Evolutionary conservation across 1,284 basidiomycete species (phyloP), one percentile per base, ranked within the genome.

Genomic region (Inonotus hispidus): DNA sequence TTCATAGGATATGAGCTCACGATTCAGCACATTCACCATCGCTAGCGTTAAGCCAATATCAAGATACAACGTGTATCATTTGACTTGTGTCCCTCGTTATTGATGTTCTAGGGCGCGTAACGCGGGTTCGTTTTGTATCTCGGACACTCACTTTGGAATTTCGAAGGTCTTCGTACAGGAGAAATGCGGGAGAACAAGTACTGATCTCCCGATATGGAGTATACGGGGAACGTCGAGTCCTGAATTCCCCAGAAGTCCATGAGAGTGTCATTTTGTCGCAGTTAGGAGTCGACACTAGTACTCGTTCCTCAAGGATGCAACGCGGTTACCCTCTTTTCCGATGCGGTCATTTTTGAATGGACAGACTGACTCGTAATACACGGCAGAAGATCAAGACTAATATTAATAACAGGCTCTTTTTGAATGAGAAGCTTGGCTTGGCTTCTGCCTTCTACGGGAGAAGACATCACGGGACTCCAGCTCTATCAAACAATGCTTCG

Each of bases 161-260:
- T 14, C 16, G 41, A n/a, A 43, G 41, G n/a, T n/a, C 41, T 43
- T 43, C 41, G 41, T 1, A 13, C 50, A 14, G 25, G 35, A 52
- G 50, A 23, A 37, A 8, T 35, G 14, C 29, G 29, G 14, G 16
- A 29, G 32, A 52, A 52, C 50, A 35, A n/a, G 27, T 27, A 35
- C 50, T 52, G 50, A 52, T 52, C 50, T 52, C 29, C 50, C 50
- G 50, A 52, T 52, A 52, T 27, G 50, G 11, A 52, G 3, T 27
- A 32, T 35, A 8, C 7, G 6, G 29, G 50, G 27, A 52, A 29
- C 50, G 5, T 13, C 19, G 13, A 32, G 14, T 13, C 11, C 10
- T 8, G 11, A 2, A 14, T 52, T 10, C 47, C 32, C 7, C n/a
- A n/a, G n/a, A 14, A 52, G n/a, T 16, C 11, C 3, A 16, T 14